phyloP scores from a whole-genome alignment of 768 basidiomycete species.

The Filobasidium floriforme region DNA sequence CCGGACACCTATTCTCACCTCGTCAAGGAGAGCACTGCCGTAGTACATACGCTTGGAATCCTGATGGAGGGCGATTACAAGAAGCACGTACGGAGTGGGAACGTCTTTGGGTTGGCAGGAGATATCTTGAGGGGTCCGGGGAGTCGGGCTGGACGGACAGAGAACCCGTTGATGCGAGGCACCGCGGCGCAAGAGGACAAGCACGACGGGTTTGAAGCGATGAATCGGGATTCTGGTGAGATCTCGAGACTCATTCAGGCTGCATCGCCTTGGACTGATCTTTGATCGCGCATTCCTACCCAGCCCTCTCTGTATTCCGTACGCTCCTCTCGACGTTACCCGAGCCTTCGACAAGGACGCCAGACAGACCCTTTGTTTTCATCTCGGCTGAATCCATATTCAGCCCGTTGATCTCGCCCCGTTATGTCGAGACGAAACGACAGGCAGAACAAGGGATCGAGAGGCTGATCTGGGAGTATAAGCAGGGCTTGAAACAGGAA shows the following conservation, averaged over 20 bases:
- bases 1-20: constrained; percentile 66
- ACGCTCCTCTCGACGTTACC: constrained; percentile 51
- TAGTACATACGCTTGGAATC: constrained; percentile 90
- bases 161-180: constrained; percentile 40
- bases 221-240: constrained; percentile 85
- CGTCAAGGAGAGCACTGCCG: constrained; percentile 60
- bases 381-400: constrained; percentile 92
- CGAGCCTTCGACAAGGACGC: neutral
- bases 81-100: constrained; percentile 55
- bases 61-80: constrained; percentile 86
- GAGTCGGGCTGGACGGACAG: constrained; percentile 42
- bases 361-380: constrained; percentile 62
- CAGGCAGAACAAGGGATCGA: constrained; percentile 72
- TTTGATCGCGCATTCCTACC: neutral
- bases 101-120: constrained; percentile 53
- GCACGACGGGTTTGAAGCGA: constrained; percentile 55
- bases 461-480: constrained; percentile 47
- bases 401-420: constrained; percentile 70
- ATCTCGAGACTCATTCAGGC: constrained; percentile 9
- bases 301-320: constrained; percentile 62
- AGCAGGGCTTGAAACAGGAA: constrained; percentile 17
- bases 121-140: constrained; percentile 47
- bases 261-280: constrained; percentile 14
- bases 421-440: constrained; percentile 91
- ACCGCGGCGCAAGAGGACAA: constrained; percentile 42